Conservation (phyloP, 495 filamentous ascomycete genomes). For the Alectoria sarmentosa region DNA sequence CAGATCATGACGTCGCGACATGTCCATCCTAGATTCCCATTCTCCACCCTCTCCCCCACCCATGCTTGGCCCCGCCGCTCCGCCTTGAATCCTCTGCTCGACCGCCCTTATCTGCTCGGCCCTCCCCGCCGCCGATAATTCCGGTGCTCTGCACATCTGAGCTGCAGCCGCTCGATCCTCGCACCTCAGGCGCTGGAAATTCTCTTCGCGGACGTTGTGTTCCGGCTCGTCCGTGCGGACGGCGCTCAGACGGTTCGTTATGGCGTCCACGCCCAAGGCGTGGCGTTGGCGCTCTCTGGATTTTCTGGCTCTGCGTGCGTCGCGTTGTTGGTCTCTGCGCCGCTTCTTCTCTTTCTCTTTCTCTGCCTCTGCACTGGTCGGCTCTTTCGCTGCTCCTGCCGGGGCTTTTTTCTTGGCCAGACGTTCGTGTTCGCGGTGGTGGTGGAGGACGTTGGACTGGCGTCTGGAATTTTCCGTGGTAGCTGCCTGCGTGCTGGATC, state of each 20-base stretch:
- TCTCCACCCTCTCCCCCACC: not conserved
- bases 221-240: not conserved
- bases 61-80: not conserved
- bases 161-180: too few relatives aligned
- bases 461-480: not conserved
- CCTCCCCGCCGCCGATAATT: too few relatives aligned
- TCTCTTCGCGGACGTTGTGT: not conserved
- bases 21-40: too few relatives aligned
- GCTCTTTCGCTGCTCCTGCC: too few relatives aligned
- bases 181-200: not conserved
- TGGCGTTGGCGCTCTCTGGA: not conserved
- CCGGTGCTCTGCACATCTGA: too few relatives aligned
- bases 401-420: not conserved
- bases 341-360: not conserved
- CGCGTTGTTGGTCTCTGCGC: not conserved
- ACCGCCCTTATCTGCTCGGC: not conserved
- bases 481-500: not conserved
- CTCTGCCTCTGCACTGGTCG: not conserved
- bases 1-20: too few relatives aligned
- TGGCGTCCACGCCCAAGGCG: not conserved
- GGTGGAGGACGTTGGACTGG: not conserved
- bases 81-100: not conserved
- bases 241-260: not conserved
- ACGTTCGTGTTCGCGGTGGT: not conserved
- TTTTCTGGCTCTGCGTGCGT: not conserved